Evolutionary conservation across 176 grass and related monocot species (phyloP), one percentile per base, ranked within the genome.

Genomic region (Alloteropsis semialata): DNA sequence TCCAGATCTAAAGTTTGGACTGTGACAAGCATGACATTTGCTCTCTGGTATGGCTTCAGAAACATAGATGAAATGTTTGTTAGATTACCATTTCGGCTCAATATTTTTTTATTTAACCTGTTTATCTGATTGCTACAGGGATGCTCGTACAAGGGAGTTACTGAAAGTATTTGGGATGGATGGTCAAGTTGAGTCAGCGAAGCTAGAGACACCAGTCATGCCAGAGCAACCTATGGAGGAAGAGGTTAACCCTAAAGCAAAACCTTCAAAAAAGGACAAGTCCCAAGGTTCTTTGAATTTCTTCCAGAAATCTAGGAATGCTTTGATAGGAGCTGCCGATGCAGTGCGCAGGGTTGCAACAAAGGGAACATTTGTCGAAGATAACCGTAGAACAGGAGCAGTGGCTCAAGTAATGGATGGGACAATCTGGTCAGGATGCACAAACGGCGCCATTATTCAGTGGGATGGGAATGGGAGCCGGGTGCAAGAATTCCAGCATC

Each of bases 281-380:
- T 95, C 95, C 19, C 87, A 95, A 53, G 94, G 89, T 25, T 89
- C 92, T 65, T 84, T 94, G 54, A 98, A 92, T 75, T 95, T 98
- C 87, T 93, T 98, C 70, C 92, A 98, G 51, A 94, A 94, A 74
- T 98, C 95, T 84, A 83, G 92, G 61, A 98, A 98, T 86, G 95
- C 88, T 75, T 75, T 98, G 15, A 95, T 98, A 42, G 95, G 92
- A 58, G 95, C 95, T 74, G 95, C 95, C 37, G 95, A 89, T 84
- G 95, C 81, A 9, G 95, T 98, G 63, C 86, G 92, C 45, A 89
- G 91, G 85, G 96, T 86, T 82, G 96, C 96, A 67, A 94, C 89
- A 55, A 98, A 95, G 85, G 86, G 96, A 36, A 87, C 89, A 22
- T 99, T 99, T 77, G 89, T 87, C 18, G 93, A 99, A 88, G 93